Base-by-base conservation (phyloP, 495 filamentous ascomycete species). In the Talaromyces thailandensis region DNA sequence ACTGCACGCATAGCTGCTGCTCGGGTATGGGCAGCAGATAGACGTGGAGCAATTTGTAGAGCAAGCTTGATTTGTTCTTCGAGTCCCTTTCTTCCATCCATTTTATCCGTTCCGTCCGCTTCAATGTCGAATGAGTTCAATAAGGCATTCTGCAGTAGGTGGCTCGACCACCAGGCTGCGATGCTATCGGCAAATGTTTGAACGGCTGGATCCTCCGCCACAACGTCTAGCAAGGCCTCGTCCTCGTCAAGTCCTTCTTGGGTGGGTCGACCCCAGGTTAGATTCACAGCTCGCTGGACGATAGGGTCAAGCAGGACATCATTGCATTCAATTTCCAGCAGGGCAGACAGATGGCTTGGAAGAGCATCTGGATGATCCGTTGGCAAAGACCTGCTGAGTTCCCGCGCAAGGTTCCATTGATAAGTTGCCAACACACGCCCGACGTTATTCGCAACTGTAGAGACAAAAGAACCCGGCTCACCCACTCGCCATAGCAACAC, bases 161-260 rank as follows among this genome's bases (percentile, higher is more conserved):
- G 80, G 65, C 85, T 88, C 1, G 92, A 95, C 78, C 85, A 93
- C 93, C 93, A 96, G 1, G 93, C 89, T 14, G 93, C 90, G 21
- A 96, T 81, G 26, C 90, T 92, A 70, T 98, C 93, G 62, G 96
- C 82, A 7, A 93, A 90, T 12, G 90, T 93, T 32, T 89, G 85
- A 57, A 97, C 92, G 5, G 92, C 87, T 45, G 84, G 83, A 66
- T 98, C 93, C 37, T 93, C 90, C 21, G 93, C 88, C 11, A 96
- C 91, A 14, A 85, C 80, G 69, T 96, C 89, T 75, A 96, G 88
- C 26, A 89, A 83, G 50, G 88, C 88, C 58, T 87, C 86, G 31
- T 82, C 73, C 9, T 81, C 78, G 18, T 79, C 75, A 1, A 84
- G 80, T 25, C 87, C 82, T 65, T 88, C 79, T 14, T 84, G 84